Conservation (phyloP, 139 green algal species). For the Haematococcus lacustris region DNA sequence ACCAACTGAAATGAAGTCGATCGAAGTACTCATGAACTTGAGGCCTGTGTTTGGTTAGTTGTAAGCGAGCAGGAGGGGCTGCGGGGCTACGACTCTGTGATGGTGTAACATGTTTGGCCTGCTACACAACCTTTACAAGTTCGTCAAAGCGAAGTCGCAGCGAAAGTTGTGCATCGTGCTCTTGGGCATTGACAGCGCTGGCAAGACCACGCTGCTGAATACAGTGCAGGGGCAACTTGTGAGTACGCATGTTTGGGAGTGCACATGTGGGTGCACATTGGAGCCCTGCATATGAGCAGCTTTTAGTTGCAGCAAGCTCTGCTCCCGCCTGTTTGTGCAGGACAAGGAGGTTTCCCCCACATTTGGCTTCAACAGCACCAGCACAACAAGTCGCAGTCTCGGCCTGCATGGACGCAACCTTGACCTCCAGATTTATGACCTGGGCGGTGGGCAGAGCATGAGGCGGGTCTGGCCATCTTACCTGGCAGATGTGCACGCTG, state of each 20-base stretch:
- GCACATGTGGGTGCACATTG: background rate
- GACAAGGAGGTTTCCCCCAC: constrained; percentile 34
- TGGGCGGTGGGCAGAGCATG: constrained; percentile 44
- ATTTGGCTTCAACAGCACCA: constrained; percentile 39
- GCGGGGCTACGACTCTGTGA: too few relatives aligned
- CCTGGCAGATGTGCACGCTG: constrained; percentile 32
- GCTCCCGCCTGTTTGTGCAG: background rate
- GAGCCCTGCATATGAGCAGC: background rate
- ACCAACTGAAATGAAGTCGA: too few relatives aligned
- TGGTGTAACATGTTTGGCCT: too few relatives aligned
- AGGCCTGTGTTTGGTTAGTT: too few relatives aligned
- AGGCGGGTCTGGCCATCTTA: constrained; percentile 49
- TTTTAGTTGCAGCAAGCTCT: background rate
- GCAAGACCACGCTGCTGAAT: constrained; percentile 44
- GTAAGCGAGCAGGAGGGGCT: too few relatives aligned
- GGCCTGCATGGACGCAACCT: background rate
- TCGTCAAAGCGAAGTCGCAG: constrained; percentile 18
- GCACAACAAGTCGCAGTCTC: background rate
- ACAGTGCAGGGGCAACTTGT: constrained; percentile 26
- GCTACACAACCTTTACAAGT: constrained; percentile 25
- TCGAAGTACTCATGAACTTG: too few relatives aligned
- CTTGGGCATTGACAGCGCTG: constrained; percentile 44
- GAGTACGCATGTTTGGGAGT: background rate
- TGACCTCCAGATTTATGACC: constrained; percentile 32
- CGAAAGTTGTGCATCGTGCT: constrained; percentile 27